Conservation (phyloP, 345 rosid species). For the Rubroshorea leprosula region DNA sequence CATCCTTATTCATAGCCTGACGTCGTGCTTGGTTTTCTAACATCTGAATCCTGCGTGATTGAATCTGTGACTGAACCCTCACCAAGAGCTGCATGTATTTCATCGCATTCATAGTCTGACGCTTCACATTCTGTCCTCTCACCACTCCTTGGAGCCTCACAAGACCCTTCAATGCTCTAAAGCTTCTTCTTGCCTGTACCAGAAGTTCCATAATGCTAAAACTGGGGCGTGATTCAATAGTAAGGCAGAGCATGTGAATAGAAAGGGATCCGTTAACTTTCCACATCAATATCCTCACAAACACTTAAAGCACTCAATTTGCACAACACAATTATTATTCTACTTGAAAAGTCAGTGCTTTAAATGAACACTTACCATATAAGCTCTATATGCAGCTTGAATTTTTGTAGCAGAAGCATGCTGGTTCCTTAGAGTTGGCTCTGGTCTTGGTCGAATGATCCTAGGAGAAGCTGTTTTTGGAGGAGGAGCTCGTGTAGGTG, state of each 20-base stretch:
- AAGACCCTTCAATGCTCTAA: conserved; percentile 84
- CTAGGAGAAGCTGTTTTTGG: not conserved
- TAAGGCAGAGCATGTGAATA: conserved; percentile 4
- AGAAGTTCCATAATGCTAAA: conserved; percentile 10
- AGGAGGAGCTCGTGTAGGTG: not conserved
- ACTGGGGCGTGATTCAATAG: not conserved
- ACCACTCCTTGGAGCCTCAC: conserved; percentile 97
- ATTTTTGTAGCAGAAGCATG: conserved; percentile 71
- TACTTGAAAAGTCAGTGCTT: not conserved
- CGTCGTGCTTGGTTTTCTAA: conserved; percentile 67
- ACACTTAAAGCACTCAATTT: no score
- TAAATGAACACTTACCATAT: conserved; percentile 46
- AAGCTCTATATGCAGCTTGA: conserved; percentile 87
- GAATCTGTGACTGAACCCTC: conserved; percentile 93
- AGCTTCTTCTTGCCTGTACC: conserved; percentile 82
- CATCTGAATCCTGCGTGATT: conserved; percentile 88
- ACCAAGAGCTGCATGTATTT: conserved; percentile 91
- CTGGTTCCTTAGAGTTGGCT: conserved; percentile 52
- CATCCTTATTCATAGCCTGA: conserved; percentile 50
- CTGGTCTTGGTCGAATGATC: conserved; percentile 41
- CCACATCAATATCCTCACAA: no score
- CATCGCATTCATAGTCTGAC: conserved; percentile 85
- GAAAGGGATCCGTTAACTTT: not conserved
- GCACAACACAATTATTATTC: no score
- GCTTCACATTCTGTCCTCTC: conserved; percentile 81